Base-by-base conservation (phyloP, 257 asterid species). In the Asclepias syriaca region DNA sequence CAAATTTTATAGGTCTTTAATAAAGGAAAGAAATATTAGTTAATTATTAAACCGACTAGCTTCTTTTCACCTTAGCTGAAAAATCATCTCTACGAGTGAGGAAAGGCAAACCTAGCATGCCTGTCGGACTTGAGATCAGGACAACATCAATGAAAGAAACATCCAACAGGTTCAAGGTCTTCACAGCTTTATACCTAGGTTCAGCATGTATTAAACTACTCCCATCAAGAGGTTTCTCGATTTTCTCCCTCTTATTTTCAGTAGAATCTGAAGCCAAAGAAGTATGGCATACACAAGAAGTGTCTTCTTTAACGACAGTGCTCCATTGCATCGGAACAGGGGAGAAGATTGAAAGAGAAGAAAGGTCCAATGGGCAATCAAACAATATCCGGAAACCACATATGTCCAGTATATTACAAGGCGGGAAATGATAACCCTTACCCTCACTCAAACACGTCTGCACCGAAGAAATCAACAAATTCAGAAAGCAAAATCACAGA, bases 381-480 rank as follows among this genome's bases (percentile, higher is more conserved):
- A 92, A 65, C 66, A 92, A 81, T 60, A 92, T 79, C 80, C 85
- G 78, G 59, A 88, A 85, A 65, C 95, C 98, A 21, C 81, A 77
- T 16, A 92, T 74, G 56, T 87, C 87, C 75, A 90, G 68, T 69
- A 90, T 79, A 83, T 86, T 90, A 86, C 92, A 90, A 57, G 98
- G 91, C 13, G 98, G 98, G 82, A 87, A 90, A 75, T 90, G 78
- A 58, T 73, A 88, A 18, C 95, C 96, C 68, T 74, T 81, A 74
- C 97, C 98, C 75, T 86, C 85, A 57, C 89, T 93, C 82, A 93
- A 85, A 82, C 97, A 93, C 48, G 90, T 87, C 97, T 90, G 92
- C 87, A 85, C 68, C 1, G 45, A 2, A 67, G 56, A 40, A 40
- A 68, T 57, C 61, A 73, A 71, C 70, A 64, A 21, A 46, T 65